Percentiles rank a stretch among this genome's conserved stretches.
Conservation (phyloP, 768 basidiomycete genomes). For the Hygrophorus russula region DNA sequence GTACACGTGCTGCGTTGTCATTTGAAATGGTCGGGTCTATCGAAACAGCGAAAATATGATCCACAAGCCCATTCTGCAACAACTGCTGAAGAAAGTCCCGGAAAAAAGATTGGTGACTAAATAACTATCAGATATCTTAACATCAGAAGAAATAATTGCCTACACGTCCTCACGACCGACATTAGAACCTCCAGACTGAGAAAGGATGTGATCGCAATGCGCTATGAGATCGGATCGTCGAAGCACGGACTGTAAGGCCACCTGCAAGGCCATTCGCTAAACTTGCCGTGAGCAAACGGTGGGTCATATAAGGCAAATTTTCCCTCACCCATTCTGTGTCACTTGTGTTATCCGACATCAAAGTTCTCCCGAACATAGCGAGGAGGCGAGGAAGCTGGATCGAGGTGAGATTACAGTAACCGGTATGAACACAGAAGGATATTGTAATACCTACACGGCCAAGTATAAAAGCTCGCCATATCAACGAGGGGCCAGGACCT, state of each 20-base stretch:
- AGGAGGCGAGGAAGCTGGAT: slow-evolving; percentile 53
- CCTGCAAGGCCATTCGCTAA: slow-evolving; percentile 32
- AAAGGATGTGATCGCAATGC: slow-evolving; percentile 38
- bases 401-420: neutral
- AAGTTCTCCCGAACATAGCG: slow-evolving; percentile 37
- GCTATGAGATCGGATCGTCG: slow-evolving; percentile 44
- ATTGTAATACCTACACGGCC: slow-evolving; percentile 43
- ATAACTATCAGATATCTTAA: neutral
- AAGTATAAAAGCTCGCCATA: slow-evolving; percentile 67
- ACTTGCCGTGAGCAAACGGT: slow-evolving; percentile 5
- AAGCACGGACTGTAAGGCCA: slow-evolving; percentile 36
- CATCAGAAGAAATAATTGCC: slow-evolving; percentile 5
- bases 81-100: slow-evolving; percentile 49
- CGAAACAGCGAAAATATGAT: slow-evolving; percentile 37
- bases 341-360: slow-evolving; percentile 39
- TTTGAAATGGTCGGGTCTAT: slow-evolving; percentile 40
- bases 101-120: slow-evolving; percentile 23
- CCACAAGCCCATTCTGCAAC: slow-evolving; percentile 40
- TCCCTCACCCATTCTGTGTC: slow-evolving; percentile 49
- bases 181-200: slow-evolving; percentile 18
- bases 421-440: neutral
- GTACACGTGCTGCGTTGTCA: slow-evolving; percentile 37
- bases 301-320: neutral
- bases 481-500: slow-evolving; percentile 19
- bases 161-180: slow-evolving; percentile 18